Base-by-base conservation (phyloP, 2,329 filamentous ascomycete species). In the Colletotrichum tamarilloi region DNA sequence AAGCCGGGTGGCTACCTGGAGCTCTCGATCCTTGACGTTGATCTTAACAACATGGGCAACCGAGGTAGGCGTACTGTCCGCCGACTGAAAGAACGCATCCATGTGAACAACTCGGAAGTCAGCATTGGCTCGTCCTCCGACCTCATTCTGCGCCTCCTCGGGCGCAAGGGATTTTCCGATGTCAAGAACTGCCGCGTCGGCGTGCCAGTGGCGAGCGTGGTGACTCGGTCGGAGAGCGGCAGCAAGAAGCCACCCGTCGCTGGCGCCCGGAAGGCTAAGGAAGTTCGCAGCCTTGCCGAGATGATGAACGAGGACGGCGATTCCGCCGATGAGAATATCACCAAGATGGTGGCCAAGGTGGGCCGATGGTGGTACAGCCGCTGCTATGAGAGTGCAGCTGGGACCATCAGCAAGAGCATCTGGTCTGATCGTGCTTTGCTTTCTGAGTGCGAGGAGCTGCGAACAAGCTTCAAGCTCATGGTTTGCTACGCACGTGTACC, bases 291-390 rank as follows among this genome's bases (percentile, higher is more conserved):
- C 75, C 85, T 95, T 1, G 91, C 91, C 1, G 93, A 95, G 78
- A 91, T 95, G 84, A 92, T 95, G 82, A 91, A 88, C 35, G 92
- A 94, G 76, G 88, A 92, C 46, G 89, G 90, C n/a, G 87, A 90
- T 0, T 86, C 89, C 16, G 92, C 93, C 26, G 95, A 98, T 76
- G 94, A 95, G 79, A 92, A 91, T 76, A 98, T 98, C 79, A 94
- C 95, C 16, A 95, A 94, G 79, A 97, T 97, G 88, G 95, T 98
- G 26, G 93, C 95, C 19, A 93, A 92, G 75, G 96, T 98, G 12
- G 96, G 95, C 2, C 90, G 97, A 56, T 98, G 96, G 95, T 99
- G 97, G 97, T 98, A 98, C 83, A 94, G 91, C 11, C 91, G 93
- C 65, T 98, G 96, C 85, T 98, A 98, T 81, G 96, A 98, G 83